phyloP scores from a whole-genome alignment of 176 grass and related monocot species.

The Musa schizocarpa region DNA sequence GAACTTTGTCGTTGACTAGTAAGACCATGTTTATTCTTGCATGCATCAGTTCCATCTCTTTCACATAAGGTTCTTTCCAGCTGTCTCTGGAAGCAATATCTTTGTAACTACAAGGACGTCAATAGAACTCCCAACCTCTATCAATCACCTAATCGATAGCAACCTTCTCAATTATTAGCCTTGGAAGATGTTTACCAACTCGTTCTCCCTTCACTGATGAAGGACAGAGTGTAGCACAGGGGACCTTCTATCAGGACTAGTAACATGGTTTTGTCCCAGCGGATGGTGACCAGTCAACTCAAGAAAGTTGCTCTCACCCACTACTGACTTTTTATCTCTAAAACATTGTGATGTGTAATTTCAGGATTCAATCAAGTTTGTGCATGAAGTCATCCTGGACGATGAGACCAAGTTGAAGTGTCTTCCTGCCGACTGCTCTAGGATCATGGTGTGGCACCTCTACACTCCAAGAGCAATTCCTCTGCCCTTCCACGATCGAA shows the following conservation, averaged over 20 bases:
- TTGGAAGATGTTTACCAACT: background rate
- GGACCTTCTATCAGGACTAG: background rate
- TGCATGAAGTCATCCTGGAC: conserved; percentile 46
- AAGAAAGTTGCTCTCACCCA: background rate
- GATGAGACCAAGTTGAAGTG: conserved; percentile 54
- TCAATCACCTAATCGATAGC: background rate
- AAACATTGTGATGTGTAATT: background rate
- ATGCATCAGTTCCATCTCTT: background rate
- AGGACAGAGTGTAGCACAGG: background rate
- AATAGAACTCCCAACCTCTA: background rate
- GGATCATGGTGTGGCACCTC: conserved; percentile 54
- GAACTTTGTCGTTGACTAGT: background rate
- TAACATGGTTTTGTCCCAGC: background rate
- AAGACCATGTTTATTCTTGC: background rate
- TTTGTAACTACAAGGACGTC: background rate
- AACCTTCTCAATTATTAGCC: background rate
- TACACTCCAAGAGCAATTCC: background rate
- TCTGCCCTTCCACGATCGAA: background rate
- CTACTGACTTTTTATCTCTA: background rate
- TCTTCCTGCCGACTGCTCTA: conserved; percentile 46
- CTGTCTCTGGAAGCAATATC: background rate
- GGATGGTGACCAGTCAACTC: background rate
- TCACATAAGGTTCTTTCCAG: background rate
- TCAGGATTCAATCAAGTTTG: conserved; percentile 62
- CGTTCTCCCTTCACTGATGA: no score